Evolutionary conservation across 495 filamentous ascomycete genomes (phyloP).

Genomic region (Hypoxylon lienhwacheense): DNA sequence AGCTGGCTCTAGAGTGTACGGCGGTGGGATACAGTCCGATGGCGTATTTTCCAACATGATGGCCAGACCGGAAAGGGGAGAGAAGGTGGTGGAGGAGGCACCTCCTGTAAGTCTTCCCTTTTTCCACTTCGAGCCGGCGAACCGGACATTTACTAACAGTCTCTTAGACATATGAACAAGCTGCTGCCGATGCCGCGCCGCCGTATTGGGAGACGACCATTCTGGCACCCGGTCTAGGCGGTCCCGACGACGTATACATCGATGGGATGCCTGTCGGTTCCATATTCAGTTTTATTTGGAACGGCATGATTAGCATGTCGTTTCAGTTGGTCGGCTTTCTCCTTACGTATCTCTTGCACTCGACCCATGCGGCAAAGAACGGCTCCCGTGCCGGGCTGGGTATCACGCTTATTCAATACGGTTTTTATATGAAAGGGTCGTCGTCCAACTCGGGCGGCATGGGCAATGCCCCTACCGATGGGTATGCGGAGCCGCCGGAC

Average conservation of each 20-base stretch:
- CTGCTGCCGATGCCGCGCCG: constrained; percentile 91
- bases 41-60: constrained; percentile 95
- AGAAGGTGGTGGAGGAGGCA: constrained; percentile 79
- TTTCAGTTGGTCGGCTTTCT: constrained; percentile 97
- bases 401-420: constrained; percentile 94
- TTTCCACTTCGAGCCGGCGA: background rate
- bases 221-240: constrained; percentile 80
- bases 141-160: constrained; percentile 37
- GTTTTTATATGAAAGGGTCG: constrained; percentile 81
- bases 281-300: constrained; percentile 95
- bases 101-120: constrained; percentile 73
- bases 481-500: constrained; percentile 68
- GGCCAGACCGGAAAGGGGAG: constrained; percentile 85
- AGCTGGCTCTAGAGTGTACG: constrained; percentile 54
- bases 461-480: constrained; percentile 54
- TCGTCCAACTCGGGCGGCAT: constrained; percentile 48
- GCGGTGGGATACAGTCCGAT: constrained; percentile 72
- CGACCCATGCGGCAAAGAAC: constrained; percentile 96
- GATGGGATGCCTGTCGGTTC: constrained; percentile 96
- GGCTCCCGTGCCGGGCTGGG: constrained; percentile 92
- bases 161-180: constrained; percentile 91
- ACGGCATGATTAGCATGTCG: constrained; percentile 97
- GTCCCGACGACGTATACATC: constrained; percentile 89
- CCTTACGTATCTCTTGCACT: constrained; percentile 96
- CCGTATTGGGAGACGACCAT: constrained; percentile 99